Evolutionary conservation across 257 asterid genomes (phyloP), one percentile per base, ranked within the genome.

Genomic region (Solanum etuberosum): DNA sequence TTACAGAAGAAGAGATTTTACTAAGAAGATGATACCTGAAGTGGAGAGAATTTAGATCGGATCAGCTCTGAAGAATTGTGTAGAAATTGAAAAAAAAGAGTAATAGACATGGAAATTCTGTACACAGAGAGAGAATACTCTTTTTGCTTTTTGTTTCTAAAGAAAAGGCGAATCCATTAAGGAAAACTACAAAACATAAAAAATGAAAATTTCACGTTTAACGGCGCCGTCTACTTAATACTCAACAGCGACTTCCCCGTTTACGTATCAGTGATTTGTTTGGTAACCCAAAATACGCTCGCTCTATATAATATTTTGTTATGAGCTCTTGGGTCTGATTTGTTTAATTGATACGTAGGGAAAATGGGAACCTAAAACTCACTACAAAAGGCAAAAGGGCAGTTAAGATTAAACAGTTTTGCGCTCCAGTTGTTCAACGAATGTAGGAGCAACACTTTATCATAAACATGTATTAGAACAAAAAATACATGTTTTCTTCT

Each of bases 11-110:
- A 10, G 48, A 67, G 23, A 51, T 37, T 61, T 54, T 1, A 9
- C 48, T n/a, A 34, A 34, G 51, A 63, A 63, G n/a, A 2, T 76
- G 32, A 27, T 43, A 81, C 14, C 25, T 71, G 43, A 32, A 32
- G 27, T 71, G 11, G 21, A 18, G 81, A 59, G 86, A 61, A 85
- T 85, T 80, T 81, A 73, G 65, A 89, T 87, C 85, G 46, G 70
- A 43, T 85, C 65, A 85, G 5, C 38, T 40, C 23, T 85, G 42
- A 67, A 48, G 29, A 80, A 80, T 9, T 16, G 63, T 8, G 63
- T 29, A 43, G 84, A 78, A 43, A 4, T 78, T 73, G 84, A 15
- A 32, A 27, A 63, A 27, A 84, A 4, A 13, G 21, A 29, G 42
- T 57, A 48, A 18, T 38, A 48, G 87, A 37, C 65, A 40, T 40